These are phyloP conservation scores for Globisporangium nunn DNA, from an alignment of 352 stramenopile species.

Conservation along the genomic window DNA sequence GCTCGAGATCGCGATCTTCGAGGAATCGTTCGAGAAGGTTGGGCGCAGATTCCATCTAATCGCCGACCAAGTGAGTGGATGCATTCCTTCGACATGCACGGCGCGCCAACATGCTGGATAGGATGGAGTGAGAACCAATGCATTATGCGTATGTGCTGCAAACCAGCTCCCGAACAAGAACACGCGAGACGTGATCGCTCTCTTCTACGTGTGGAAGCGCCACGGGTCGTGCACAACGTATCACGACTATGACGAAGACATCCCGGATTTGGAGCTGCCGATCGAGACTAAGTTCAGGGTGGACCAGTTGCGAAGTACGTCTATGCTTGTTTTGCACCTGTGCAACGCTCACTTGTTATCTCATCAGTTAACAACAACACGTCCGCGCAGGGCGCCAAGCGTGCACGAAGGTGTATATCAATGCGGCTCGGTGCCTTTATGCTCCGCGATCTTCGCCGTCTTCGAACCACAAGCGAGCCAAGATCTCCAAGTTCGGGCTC, in stretches of 20 bases:
- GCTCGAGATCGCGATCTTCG: conserved; percentile 68
- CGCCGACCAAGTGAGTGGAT: conserved; percentile 38
- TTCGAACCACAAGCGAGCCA: conserved; percentile 43
- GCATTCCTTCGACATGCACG: too few species aligned
- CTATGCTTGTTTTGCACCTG: background rate
- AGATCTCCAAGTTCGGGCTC: conserved; percentile 45
- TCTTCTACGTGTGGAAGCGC: conserved; percentile 88
- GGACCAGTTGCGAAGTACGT: conserved; percentile 57
- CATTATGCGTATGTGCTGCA: background rate
- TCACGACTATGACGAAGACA: conserved; percentile 35
- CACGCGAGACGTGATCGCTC: conserved; percentile 56
- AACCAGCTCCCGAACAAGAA: conserved; percentile 52
- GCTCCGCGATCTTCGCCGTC: conserved; percentile 20
- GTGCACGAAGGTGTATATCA: conserved; percentile 63
- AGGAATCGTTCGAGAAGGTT: conserved; percentile 66
- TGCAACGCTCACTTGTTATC: background rate
- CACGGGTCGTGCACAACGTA: conserved; percentile 40
- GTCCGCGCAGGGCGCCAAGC: conserved; percentile 37
- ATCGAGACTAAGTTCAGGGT: conserved; percentile 51
- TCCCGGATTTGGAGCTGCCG: conserved; percentile 45
- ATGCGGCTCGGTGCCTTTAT: conserved; percentile 49
- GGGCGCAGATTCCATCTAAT: conserved; percentile 79
- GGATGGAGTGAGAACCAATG: background rate
- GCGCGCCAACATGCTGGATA: too few species aligned
- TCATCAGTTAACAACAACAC: background rate